phyloP scores from a whole-genome alignment of 2,329 filamentous ascomycete genomes.

The Talaromyces albobiverticillius region DNA sequence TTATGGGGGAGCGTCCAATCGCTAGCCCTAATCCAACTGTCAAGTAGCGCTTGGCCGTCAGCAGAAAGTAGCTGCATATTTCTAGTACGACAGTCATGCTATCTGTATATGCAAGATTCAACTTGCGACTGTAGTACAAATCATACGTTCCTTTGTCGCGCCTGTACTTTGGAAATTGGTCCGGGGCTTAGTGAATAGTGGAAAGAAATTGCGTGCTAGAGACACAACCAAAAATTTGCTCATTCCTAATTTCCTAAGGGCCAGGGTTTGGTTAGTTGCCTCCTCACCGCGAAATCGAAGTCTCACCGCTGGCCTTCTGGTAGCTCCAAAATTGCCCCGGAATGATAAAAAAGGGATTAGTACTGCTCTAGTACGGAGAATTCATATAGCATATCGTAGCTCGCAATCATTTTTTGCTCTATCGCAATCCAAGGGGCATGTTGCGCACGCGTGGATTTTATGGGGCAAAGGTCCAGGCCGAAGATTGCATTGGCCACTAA shows the following conservation, averaged over 20 bases:
- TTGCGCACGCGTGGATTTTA: slow-evolving; percentile 1
- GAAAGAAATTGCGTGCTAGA: background rate
- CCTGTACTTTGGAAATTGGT: background rate
- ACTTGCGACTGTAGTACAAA: background rate
- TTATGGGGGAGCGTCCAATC: too few relatives aligned
- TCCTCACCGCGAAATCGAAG: too few relatives aligned
- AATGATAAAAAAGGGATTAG: background rate
- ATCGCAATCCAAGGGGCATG: slow-evolving; percentile 9
- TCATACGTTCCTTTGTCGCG: background rate
- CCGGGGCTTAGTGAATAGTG: background rate
- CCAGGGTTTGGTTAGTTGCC: too few relatives aligned
- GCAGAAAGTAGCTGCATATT: too few relatives aligned
- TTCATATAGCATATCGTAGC: background rate
- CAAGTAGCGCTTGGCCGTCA: too few relatives aligned
- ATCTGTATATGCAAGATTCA: background rate
- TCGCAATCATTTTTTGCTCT: background rate
- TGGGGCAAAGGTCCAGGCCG: background rate
- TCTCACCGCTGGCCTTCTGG: too few relatives aligned
- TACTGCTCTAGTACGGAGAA: background rate
- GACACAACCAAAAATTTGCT: background rate
- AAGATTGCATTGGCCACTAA: slow-evolving; percentile 4
- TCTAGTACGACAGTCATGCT: too few relatives aligned
- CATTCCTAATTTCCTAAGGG: too few relatives aligned
- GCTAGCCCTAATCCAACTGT: too few relatives aligned
- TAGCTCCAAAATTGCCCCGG: too few relatives aligned